A percentile compares a stretch with the other conserved stretches of the same genome.
phyloP scores from a whole-genome alignment of 73 alveolate genomes.

The Paramecium pentaurelia region DNA sequence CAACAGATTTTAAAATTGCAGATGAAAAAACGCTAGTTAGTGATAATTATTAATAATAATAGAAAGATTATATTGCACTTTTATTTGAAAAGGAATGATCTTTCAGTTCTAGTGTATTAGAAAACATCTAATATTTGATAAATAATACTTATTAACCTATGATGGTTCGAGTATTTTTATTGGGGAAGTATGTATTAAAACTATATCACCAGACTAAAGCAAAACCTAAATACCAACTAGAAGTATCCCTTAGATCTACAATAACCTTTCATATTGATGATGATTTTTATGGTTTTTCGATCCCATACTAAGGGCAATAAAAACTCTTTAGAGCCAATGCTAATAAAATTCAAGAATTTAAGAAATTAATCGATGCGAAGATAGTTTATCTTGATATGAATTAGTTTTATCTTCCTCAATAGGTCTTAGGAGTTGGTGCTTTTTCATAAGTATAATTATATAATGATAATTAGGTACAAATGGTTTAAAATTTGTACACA shows the following conservation, averaged over 20 bases:
- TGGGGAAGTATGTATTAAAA: not conserved
- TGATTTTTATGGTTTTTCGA: not conserved
- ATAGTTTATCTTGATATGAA: not conserved
- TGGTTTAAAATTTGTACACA: not conserved
- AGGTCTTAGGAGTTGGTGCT: constrained; percentile 4
- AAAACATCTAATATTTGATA: constrained; percentile 13
- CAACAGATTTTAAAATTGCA: not conserved
- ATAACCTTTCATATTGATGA: not conserved
- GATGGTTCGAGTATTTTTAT: not conserved
- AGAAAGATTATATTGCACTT: not conserved
- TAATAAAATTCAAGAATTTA: not conserved
- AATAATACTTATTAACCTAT: not conserved
- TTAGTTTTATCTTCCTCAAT: not conserved
- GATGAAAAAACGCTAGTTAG: constrained; percentile 22
- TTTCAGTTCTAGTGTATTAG: constrained; percentile 13
- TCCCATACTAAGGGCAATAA: not conserved
- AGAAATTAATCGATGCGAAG: not conserved
- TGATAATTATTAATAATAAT: not conserved
- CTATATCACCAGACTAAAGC: not conserved
- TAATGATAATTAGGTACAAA: not conserved
- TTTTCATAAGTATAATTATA: not conserved
- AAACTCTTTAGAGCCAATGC: not conserved
- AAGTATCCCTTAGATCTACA: not conserved
- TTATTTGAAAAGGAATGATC: not conserved
- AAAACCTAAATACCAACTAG: not conserved